These are phyloP conservation scores for Ustilago tritici DNA, from an alignment of 1,284 basidiomycete species.

Conservation along the genomic window DNA sequence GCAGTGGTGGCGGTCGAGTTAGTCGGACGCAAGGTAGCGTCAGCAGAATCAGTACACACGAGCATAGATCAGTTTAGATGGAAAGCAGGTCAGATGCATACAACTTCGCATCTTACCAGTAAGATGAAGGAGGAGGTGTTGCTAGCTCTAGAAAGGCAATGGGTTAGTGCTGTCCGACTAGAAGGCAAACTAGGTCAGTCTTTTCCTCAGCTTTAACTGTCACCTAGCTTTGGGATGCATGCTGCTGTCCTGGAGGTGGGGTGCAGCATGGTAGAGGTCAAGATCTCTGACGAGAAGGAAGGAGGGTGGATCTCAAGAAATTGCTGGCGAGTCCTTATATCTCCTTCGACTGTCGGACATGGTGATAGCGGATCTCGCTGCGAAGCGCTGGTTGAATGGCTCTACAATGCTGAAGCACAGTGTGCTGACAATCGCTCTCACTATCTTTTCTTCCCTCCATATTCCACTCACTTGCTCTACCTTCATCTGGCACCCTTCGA, in stretches of 20 bases:
- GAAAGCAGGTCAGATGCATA: background rate
- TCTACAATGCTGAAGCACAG: background rate
- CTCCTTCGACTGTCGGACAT: background rate
- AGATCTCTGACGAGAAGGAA: background rate
- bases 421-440: background rate
- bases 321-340: background rate
- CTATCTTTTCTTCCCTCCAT: background rate
- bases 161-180: background rate
- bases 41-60: background rate
- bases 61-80: background rate
- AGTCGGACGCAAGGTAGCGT: background rate
- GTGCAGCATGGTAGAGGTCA: background rate
- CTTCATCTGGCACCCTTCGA: background rate
- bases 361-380: background rate
- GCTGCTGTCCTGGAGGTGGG: background rate
- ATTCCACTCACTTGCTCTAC: background rate
- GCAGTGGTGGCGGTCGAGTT: background rate
- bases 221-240: background rate
- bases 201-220: background rate
- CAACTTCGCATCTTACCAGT: no score
- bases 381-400: background rate
- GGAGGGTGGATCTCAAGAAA: background rate
- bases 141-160: slow-evolving; percentile 2
- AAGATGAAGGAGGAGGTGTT: background rate
- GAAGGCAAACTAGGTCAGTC: slow-evolving; percentile 3